phyloP scores from a whole-genome alignment of 176 grass and related monocot species.

The Triticum urartu region DNA sequence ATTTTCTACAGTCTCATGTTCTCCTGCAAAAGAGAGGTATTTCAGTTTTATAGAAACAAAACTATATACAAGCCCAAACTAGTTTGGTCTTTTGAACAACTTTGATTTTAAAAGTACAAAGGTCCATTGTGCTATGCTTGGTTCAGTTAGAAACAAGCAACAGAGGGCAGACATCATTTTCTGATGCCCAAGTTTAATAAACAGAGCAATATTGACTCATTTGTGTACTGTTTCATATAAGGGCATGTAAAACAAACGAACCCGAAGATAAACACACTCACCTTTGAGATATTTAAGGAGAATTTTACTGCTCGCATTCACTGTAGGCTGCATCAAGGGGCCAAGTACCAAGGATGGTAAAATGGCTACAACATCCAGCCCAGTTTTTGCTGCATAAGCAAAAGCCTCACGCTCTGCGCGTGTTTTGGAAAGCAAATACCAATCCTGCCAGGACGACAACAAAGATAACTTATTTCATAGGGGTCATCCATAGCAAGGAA shows the following conservation, averaged over 20 bases:
- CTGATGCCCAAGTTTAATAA: neutral
- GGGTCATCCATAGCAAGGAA: neutral
- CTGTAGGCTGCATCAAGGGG: conserved; percentile 33
- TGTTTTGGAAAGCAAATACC: conserved; percentile 47
- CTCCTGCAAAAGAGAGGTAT: conserved; percentile 5
- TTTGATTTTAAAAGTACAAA: neutral
- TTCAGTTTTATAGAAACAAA: conserved; percentile 11
- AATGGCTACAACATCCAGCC: conserved; percentile 34
- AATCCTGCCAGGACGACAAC: conserved; percentile 27
- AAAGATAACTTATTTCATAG: neutral
- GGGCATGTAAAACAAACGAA: neutral
- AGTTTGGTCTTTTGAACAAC: neutral
- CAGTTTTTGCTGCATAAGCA: conserved; percentile 39
- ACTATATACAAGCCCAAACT: neutral
- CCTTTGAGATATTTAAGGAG: conserved; percentile 38
- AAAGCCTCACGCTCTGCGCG: conserved; percentile 37
- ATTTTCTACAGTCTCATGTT: conserved; percentile 4
- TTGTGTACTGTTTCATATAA: neutral
- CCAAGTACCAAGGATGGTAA: conserved; percentile 36
- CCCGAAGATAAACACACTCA: neutral
- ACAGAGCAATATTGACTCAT: neutral
- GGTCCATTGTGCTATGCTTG: neutral
- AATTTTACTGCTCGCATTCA: conserved; percentile 30
- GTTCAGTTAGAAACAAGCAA: neutral
- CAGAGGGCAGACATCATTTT: neutral